These are phyloP conservation scores for Phytophthora vignae DNA, from an alignment of 352 stramenopile species.

Conservation along the genomic window DNA sequence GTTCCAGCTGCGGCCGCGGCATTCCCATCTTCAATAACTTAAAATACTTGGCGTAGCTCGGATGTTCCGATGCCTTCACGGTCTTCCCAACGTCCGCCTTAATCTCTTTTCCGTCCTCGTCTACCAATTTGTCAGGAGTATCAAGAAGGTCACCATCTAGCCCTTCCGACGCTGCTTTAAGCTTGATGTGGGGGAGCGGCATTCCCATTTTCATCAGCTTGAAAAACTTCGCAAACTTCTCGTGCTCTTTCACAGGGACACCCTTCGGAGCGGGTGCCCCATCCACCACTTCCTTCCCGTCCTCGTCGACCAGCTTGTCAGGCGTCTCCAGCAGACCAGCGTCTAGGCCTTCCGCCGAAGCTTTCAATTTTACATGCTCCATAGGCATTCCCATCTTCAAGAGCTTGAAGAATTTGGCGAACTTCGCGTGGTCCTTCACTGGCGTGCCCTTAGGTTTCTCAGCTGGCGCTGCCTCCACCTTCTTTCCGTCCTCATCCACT, in stretches of 20 bases:
- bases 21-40: slow-evolving; percentile 97
- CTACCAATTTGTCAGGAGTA: slow-evolving; percentile 65
- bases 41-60: slow-evolving; percentile 94
- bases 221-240: slow-evolving; percentile 93
- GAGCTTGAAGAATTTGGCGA: slow-evolving; percentile 96
- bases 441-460: slow-evolving; percentile 42
- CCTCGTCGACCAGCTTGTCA: slow-evolving; percentile 62
- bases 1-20: slow-evolving; percentile 91
- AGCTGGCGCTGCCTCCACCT: slow-evolving; percentile 17
- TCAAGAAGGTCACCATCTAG: slow-evolving; percentile 67
- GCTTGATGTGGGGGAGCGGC: slow-evolving; percentile 88
- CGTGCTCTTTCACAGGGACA: slow-evolving; percentile 61
- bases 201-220: slow-evolving; percentile 93
- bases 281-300: slow-evolving; percentile 57
- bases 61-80: slow-evolving; percentile 82
- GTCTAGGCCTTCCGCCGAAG: slow-evolving; percentile 64
- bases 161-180: slow-evolving; percentile 83
- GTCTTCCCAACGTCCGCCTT: slow-evolving; percentile 35
- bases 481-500: slow-evolving; percentile 60
- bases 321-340: slow-evolving; percentile 61
- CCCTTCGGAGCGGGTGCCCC: slow-evolving; percentile 26
- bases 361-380: slow-evolving; percentile 91
- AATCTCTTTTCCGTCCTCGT: slow-evolving; percentile 61
- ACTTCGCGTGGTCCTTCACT: slow-evolving; percentile 92
- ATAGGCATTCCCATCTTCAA: slow-evolving; percentile 88